Evolutionary conservation across 306 rosid genomes (phyloP), one percentile per base, ranked within the genome.

Genomic region (Lathyrus sativus): DNA sequence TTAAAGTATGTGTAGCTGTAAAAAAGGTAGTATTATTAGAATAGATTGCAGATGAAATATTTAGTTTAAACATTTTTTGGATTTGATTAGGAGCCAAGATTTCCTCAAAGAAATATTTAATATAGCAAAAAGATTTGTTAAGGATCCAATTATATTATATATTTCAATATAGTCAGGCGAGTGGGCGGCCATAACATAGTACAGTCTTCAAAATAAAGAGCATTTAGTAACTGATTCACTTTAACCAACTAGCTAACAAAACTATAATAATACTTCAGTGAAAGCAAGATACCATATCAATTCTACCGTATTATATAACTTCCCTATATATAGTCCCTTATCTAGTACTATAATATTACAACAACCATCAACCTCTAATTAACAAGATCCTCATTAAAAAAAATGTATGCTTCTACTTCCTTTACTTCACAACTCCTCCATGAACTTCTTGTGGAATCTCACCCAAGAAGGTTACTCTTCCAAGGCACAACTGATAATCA

Each of bases 381-480:
- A 44, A 65, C 44, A 51, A 31, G 50, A 14, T 37, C 2, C 50
- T 50, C 12, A 4, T 5, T 45, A 50, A 0, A 50, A 2, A 13
- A 7, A 72, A 13, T 88, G 95, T 65, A 77, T 78, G 77, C 65
- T 76, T 76, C 82, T 4, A 33, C 85, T 48, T 81, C 83, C 60
- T 54, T 75, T 9, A 11, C 80, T 54, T 35, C 82, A 24, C 74
- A 0, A 67, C 76, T 22, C 6, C 18, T 86, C 48, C 74, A 75
- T 60, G 70, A 78, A 1, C 53, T 83, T 74, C 55, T 82, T 11
- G 75, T 67, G 41, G 67, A 80, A 19, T 74, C 84, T 1, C 49
- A 81, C 81, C 76, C 95, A 3, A 86, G 99, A 72, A 90, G 85
- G 68, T 41, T 92, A 7, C 90, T 92, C 62, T 69, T 86, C 4